Base-by-base conservation (phyloP, 2,329 filamentous ascomycete species). In the Aspergillus sp. region DNA sequence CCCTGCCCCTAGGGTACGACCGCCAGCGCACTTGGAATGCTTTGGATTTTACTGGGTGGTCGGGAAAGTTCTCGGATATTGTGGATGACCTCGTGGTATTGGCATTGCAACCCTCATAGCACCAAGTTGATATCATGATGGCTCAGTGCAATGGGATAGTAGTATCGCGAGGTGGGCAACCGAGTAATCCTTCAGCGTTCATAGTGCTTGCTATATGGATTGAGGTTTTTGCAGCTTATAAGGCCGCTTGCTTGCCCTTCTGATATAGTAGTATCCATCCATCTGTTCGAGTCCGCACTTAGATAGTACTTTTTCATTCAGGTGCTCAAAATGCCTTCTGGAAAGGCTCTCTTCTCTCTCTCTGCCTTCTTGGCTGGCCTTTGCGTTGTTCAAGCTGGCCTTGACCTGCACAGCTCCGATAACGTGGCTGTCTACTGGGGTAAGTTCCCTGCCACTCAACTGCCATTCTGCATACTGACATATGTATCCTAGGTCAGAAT, bases 361-460 rank as follows among this genome's bases (percentile, higher is more conserved):
- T n/a, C n/a, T n/a, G 10, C 6, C 19, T 22, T 22, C 19, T 10
- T 22, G 19, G 19, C 19, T 22, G 19, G 19, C 19, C 19, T 22
- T 22, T 10, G 10, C 6, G 19, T 10, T 6, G 19, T 22, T 22
- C 19, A 22, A 10, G 19, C 19, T 22, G 19, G 19, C 10, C 5
- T 22, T 10, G 19, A 22, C 19, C 19, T 22, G 19, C 5, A 10
- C 10, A 22, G 19, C 19, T 46, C 49, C 2, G 61, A 53, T 32
- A 80, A 78, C 45, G 48, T 80, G 33, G 74, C 71, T 14, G 61
- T 80, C 1, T 81, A 80, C 52, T 80, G 76, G 75, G 76, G 44
- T 45, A 38, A 36, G 16, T 22, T 22, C 6, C 24, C 15, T 10
- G 24, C 10, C 10, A 6, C 6, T 6, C 4, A 4, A 19, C 15